Evolutionary conservation across 495 filamentous ascomycete genomes (phyloP).

Genomic region (Penicillium goetzii): DNA sequence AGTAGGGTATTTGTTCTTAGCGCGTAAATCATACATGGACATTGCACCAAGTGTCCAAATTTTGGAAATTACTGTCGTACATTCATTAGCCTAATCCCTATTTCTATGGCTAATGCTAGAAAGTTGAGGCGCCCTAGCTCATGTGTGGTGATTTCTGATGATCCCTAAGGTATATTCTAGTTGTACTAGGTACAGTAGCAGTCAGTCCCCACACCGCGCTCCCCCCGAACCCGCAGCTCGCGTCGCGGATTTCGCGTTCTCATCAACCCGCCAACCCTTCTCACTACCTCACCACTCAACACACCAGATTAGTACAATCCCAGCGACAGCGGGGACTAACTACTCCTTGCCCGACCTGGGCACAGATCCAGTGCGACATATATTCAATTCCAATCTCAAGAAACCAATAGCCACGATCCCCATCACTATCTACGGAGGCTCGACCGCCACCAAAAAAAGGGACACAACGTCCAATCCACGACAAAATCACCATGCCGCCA

Average conservation of each 20-base stretch:
- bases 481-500: slow-evolving; percentile 34
- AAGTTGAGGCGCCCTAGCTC: too few species aligned
- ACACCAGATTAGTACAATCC: neutral
- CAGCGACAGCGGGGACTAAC: neutral
- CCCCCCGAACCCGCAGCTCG: slow-evolving; percentile 14
- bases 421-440: neutral
- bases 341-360: neutral
- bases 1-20: too few species aligned
- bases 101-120: neutral
- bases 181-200: neutral
- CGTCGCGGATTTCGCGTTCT: slow-evolving; percentile 36
- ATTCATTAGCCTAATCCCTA: too few species aligned
- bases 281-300: neutral
- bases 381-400: neutral
- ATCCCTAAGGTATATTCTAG: neutral
- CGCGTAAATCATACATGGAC: too few species aligned
- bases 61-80: too few species aligned
- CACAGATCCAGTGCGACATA: neutral
- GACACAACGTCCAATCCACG: slow-evolving; percentile 3
- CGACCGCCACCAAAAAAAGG: neutral
- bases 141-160: neutral
- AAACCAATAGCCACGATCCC: neutral
- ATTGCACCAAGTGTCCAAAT: too few species aligned
- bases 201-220: slow-evolving; percentile 23
- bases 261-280: slow-evolving; percentile 18